phyloP scores from a whole-genome alignment of 75 land plant genomes.

The Pseudotsuga menziesii region DNA sequence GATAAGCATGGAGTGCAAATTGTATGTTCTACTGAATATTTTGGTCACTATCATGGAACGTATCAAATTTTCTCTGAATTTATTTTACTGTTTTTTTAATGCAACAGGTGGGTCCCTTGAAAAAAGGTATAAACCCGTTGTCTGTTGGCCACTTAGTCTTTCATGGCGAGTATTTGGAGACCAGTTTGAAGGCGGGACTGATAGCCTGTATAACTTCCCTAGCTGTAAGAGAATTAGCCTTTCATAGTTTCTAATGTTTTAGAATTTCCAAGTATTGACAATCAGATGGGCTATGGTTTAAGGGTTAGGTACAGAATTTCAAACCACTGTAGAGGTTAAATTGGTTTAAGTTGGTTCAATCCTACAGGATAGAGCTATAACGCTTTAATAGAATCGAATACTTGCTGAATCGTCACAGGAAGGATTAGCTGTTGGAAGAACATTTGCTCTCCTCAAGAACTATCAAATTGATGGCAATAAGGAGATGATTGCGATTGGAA shows the following conservation, averaged over 20 bases:
- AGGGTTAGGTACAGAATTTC: too few species aligned
- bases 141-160: slow-evolving; percentile 5
- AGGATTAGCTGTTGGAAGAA: slow-evolving; percentile 83
- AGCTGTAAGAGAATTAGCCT: slow-evolving; percentile 9
- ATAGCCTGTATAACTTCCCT: slow-evolving; percentile 19
- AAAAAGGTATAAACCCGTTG: slow-evolving; percentile 34
- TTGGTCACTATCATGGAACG: background rate
- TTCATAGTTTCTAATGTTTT: background rate
- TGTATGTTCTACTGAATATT: slow-evolving; percentile 27
- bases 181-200: slow-evolving; percentile 2
- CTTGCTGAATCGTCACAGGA: slow-evolving; percentile 34
- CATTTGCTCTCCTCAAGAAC: slow-evolving; percentile 77
- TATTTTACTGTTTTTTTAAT: background rate
- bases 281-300: too few species aligned
- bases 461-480: slow-evolving; percentile 96
- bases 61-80: too few species aligned
- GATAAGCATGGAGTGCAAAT: slow-evolving; percentile 65
- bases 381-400: too few species aligned
- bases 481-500: slow-evolving; percentile 88
- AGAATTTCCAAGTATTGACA: background rate
- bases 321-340: too few species aligned
- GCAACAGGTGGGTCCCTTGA: slow-evolving; percentile 22
- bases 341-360: too few species aligned
- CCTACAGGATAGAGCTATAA: background rate
- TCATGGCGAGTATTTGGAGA: slow-evolving; percentile 3